Conservation (phyloP, 352 stramenopile genomes). For the Pythium guiyangense region DNA sequence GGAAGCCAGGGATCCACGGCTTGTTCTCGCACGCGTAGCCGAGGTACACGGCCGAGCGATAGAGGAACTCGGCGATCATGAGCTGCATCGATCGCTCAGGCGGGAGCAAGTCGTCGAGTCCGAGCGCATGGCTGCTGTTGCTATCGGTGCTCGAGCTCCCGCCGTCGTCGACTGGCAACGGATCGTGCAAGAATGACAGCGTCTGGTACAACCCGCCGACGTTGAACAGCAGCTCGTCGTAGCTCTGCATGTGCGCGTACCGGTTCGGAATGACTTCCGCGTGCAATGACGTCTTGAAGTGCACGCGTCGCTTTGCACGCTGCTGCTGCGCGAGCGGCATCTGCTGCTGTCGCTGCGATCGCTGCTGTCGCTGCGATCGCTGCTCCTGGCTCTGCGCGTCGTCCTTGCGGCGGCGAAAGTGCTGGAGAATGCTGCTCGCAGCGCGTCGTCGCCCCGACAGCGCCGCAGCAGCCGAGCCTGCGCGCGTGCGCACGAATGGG, state of each 20-base stretch:
- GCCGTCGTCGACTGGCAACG: conserved; percentile 16
- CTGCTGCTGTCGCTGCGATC: no score
- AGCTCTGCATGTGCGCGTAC: conserved; percentile 25
- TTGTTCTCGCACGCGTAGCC: conserved; percentile 44
- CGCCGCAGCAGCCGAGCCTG: conserved; percentile 3
- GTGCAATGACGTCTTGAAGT: conserved; percentile 42
- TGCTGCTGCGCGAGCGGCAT: not conserved
- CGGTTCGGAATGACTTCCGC: conserved; percentile 31
- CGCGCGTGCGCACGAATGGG: not conserved
- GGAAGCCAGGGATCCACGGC: conserved; percentile 60
- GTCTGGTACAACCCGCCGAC: conserved; percentile 54
- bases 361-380: no score
- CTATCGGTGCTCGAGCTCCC: conserved; percentile 20
- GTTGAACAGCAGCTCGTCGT: conserved; percentile 59
- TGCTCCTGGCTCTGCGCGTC: not conserved
- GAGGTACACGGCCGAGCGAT: conserved; percentile 62
- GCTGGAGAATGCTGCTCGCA: conserved; percentile 6
- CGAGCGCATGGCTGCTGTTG: conserved; percentile 14
- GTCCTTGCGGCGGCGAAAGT: conserved; percentile 11
- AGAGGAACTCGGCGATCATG: conserved; percentile 80
- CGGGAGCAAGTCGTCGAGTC: conserved; percentile 22
- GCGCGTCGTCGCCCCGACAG: conserved; percentile 3
- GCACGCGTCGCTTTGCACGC: conserved; percentile 28
- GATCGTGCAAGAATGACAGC: conserved; percentile 46
- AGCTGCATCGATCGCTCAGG: conserved; percentile 63